Conservation (phyloP, 768 basidiomycete genomes). For the Pisolithus tinctorius region DNA sequence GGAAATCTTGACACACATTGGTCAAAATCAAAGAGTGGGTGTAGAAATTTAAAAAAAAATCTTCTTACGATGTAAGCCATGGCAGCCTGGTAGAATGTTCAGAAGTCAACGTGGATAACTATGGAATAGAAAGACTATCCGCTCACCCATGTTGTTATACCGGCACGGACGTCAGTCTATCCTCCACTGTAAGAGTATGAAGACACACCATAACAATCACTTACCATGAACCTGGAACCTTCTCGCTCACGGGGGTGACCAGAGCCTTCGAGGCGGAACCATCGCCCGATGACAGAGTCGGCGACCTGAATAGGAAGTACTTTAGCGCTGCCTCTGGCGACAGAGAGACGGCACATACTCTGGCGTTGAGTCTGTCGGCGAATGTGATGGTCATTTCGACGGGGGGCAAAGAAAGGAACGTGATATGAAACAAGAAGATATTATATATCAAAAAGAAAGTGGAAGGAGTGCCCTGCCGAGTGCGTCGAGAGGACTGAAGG, state of each 20-base stretch:
- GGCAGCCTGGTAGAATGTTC: slow-evolving; percentile 41
- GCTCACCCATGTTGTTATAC: slow-evolving; percentile 74
- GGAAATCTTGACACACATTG: slow-evolving; percentile 47
- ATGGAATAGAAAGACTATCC: neutral
- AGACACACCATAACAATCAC: slow-evolving; percentile 9
- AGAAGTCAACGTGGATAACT: slow-evolving; percentile 4
- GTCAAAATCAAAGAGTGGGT: slow-evolving; percentile 4
- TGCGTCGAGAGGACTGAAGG: neutral
- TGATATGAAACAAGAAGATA: slow-evolving; percentile 1
- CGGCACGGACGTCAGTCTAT: slow-evolving; percentile 73
- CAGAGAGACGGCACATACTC: slow-evolving; percentile 17
- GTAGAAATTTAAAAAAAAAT: neutral
- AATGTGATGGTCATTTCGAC: slow-evolving; percentile 31
- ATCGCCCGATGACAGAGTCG: slow-evolving; percentile 43
- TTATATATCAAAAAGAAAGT: slow-evolving; percentile 18
- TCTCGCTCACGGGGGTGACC: slow-evolving; percentile 55
- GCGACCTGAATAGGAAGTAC: slow-evolving; percentile 27
- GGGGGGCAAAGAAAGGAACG: slow-evolving; percentile 14
- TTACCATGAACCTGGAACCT: slow-evolving; percentile 56
- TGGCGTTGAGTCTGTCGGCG: slow-evolving; percentile 37
- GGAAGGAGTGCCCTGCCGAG: neutral
- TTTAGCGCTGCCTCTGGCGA: neutral
- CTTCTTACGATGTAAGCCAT: slow-evolving; percentile 76
- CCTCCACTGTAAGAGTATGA: slow-evolving; percentile 4
- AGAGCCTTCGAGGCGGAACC: slow-evolving; percentile 70